Base-by-base conservation (phyloP, 768 basidiomycete species). In the Pleurotus giganteus region DNA sequence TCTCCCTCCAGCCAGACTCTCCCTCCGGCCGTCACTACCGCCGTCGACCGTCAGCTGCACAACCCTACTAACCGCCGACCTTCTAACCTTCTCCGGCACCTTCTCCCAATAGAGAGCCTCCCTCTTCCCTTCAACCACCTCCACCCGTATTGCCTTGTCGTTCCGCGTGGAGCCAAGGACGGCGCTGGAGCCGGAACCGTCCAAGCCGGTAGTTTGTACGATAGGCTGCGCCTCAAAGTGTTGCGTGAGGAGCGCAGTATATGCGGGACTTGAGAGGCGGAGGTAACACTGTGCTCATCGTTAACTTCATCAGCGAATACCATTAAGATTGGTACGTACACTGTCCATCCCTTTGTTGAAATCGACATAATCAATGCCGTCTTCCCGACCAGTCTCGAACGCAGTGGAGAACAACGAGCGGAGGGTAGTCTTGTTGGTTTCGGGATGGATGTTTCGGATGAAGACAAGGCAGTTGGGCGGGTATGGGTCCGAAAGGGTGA, bases 401-500 rank as follows among this genome's bases (percentile, higher is more conserved):
- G 80, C 75, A 5, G 63, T 64, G 0, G 73, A 61, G 57, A 91
- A 85, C 4, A 90, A 65, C 2, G 72, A 66, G 39, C 83, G 85
- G 13, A 94, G 73, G 0, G 88, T 86, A 0, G 91, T 92, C 67
- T 91, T 92, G 65, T 91, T 94, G 24, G 90, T 89, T 54, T 84
- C 82, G 2, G 81, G 72, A 56, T 91, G 86, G 6, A 93, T 63
- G 64, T 89, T 79, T 39, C 84, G 83, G 4, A 83, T 80, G 63
- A 87, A 89, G 27, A 89, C 74, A 6, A 94, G 81, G 55, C 89
- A 89, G 26, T 79, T 74, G 3, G 67, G 71, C 0, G 91, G 91
- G 61, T 79, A 90, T 2, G 76, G 68, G 9, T 80, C 77, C 4
- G 60, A 55, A 3, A 45, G 41, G 45, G 63, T 60, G 34, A 71